Evolutionary conservation across 1,284 basidiomycete species (phyloP), one percentile per base, ranked within the genome.

Genomic region (Cryptococcus hybrid): DNA sequence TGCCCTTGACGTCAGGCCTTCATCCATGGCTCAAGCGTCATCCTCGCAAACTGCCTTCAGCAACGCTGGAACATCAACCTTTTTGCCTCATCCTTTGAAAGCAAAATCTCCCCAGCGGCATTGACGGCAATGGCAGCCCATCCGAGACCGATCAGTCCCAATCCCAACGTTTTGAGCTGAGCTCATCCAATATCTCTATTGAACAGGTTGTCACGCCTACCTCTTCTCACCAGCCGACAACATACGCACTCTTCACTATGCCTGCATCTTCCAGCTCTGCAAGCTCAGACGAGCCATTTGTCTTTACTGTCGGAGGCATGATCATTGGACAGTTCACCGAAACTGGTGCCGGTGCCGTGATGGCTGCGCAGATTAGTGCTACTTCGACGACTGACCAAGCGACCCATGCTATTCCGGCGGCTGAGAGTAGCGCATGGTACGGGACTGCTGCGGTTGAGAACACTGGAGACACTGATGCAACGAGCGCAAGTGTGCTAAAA

Each of bases 241-340:
- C 43, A n/a, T 11, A 40, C 3, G 34, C 44, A 5, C 11, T 11
- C 40, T 9, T 11, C 40, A n/a, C 9, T 42, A 11, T n/a, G 9
- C 9, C 40, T 42, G 40, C 40, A 42, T 42, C 40, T 42, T 35
- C 46, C 34, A 12, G 7, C 7, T 30, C 46, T 5, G 46, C 4
- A 12, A 7, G 18, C 8, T 6, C 30, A 30, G 34, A 24, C 34
- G n/a, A n/a, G 13, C 46, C 43, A 11, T 11, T 44, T 2, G 48
- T 57, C 7, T 51, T 57, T 34, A 53, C 59, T 15, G 45, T 55
- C 9, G 60, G 55, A 38, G 60, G 56, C 5, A 48, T 45, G 38
- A 50, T 51, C 4, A 51, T 61, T 34, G 60, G 60, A 5, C 60
- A 61, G 44, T 61, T 61, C 44, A 54, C 55, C 5, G 53, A 44